Evolutionary conservation across 768 basidiomycete species (phyloP), one percentile per base, ranked within the genome.

Genomic region (Cystofilobasidium macerans): DNA sequence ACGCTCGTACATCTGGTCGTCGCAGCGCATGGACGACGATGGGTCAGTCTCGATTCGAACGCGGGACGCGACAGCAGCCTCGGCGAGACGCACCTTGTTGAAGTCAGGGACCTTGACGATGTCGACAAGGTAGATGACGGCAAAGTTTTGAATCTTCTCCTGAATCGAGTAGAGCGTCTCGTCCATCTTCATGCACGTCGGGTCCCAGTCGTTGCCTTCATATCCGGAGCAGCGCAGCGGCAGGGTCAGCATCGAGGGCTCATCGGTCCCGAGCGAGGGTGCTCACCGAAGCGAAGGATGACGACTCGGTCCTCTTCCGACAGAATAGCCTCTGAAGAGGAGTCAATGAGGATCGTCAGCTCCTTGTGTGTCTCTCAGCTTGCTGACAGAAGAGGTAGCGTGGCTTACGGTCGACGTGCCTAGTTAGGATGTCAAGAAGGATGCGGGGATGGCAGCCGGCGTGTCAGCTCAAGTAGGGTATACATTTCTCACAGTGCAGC

Each of bases 171-270:
- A 88, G 13, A 97, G 83, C 1, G 91, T 94, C 77, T 98, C 94
- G 79, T 98, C 95, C 92, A 98, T 95, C 22, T 86, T 87, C 95
- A 98, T 97, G 78, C 94, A 98, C 70, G 95, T 86, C 0, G 81
- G 78, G 75, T 98, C 89, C 85, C 67, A 60, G 57, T 42, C 43
- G 57, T 58, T 60, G n/a, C 42, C 66, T 43, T n/a, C n/a, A n/a
- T n/a, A n/a, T n/a, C n/a, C n/a, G n/a, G n/a, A n/a, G n/a, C n/a
- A n/a, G n/a, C n/a, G n/a, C n/a, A n/a, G 32, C 1, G 22, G 13
- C 6, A 14, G 26, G n/a, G 2, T 33, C 30, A 36, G 28, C 28
- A 28, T 28, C 22, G 18, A 45, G 8, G 42, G 43, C 12, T 14
- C 42, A 22, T 28, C 32, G 32, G 22, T 24, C 22, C 12, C 12